phyloP scores from a whole-genome alignment of 148 eudicot genomes.

The Diospyros kaki region DNA sequence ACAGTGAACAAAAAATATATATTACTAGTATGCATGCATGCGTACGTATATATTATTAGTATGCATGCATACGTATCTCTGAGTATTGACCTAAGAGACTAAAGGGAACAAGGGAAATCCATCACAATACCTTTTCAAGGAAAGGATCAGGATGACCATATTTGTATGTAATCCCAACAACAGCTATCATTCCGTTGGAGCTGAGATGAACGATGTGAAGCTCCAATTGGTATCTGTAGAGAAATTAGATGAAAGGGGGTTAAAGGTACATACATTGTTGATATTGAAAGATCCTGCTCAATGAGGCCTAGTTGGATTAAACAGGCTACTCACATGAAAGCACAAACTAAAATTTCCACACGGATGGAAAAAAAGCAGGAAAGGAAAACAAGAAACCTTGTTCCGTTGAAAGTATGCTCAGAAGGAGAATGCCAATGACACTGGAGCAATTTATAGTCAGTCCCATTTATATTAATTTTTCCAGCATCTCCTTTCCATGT shows the following conservation, averaged over 20 bases:
- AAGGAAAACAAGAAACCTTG: conserved; percentile 14
- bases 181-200: conserved; percentile 13
- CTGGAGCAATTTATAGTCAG: conserved; percentile 22
- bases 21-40: too few relatives aligned
- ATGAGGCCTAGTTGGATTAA: not conserved
- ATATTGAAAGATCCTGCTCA: not conserved
- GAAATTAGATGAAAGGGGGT: not conserved
- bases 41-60: too few relatives aligned
- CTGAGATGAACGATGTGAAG: conserved; percentile 31
- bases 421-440: conserved; percentile 47
- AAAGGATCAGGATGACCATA: conserved; percentile 33
- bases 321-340: not conserved
- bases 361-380: not conserved
- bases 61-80: too few relatives aligned
- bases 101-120: not conserved
- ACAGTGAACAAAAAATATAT: too few relatives aligned
- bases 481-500: conserved; percentile 41
- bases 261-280: not conserved
- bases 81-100: too few relatives aligned
- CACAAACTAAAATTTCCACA: not conserved
- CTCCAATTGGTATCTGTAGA: conserved; percentile 23
- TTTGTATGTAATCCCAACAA: conserved; percentile 27
- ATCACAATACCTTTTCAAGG: conserved; percentile 22
- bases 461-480: conserved; percentile 24
- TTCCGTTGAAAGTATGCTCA: conserved; percentile 38